These are phyloP conservation scores for Hanseniaspora sp. DNA, from an alignment of 1,139 yeast genomes.

Conservation along the genomic window DNA sequence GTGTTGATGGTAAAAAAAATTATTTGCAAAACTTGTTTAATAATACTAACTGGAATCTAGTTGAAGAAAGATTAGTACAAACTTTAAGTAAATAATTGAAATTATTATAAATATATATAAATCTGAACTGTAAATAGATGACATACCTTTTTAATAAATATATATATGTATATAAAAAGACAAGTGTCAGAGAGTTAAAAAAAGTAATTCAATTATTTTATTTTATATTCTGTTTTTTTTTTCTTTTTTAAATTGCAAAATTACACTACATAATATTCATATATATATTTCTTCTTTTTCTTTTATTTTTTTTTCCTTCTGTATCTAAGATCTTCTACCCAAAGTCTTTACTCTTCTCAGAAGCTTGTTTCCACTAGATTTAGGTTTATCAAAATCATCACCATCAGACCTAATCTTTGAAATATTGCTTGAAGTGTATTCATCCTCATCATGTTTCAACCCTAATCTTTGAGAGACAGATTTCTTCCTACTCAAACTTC, in stretches of 20 bases:
- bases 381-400: constrained; percentile 25
- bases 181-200: too few species aligned
- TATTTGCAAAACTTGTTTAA: constrained; percentile 64
- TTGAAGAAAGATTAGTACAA: constrained; percentile 47
- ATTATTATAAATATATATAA: too few species aligned
- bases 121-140: background rate
- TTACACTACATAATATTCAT: background rate
- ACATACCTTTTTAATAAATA: background rate
- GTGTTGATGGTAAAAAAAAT: constrained; percentile 58
- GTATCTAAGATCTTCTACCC: constrained; percentile 33
- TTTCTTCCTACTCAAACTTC: constrained; percentile 57
- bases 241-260: background rate
- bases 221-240: too few species aligned
- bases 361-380: constrained; percentile 39
- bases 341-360: constrained; percentile 80
- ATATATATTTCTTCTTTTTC: background rate
- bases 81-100: background rate
- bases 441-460: constrained; percentile 17
- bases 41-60: constrained; percentile 60
- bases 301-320: background rate
- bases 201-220: too few species aligned
- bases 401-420: constrained; percentile 12
- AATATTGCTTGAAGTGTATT: constrained; percentile 13
- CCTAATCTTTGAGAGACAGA: constrained; percentile 56
- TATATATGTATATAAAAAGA: too few species aligned